These are phyloP conservation scores for Pseudogymnoascus verrucosus DNA, from an alignment of 2,329 filamentous ascomycete genomes.

Conservation along the genomic window DNA sequence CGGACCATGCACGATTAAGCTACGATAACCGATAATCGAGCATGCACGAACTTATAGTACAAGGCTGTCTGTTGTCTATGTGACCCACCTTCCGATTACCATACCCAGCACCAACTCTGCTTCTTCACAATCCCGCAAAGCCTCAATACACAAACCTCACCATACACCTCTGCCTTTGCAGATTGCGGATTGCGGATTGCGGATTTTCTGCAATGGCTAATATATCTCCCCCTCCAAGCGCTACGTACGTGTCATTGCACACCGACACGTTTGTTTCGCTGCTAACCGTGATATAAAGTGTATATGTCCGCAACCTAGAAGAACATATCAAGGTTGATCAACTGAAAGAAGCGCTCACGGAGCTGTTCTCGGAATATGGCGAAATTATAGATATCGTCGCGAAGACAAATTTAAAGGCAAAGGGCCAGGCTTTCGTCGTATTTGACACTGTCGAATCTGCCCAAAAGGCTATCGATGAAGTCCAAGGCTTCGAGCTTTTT, in stretches of 20 bases:
- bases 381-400: constrained; percentile 76
- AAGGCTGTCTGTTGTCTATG: neutral
- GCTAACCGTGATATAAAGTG: constrained; percentile 35
- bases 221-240: constrained; percentile 35
- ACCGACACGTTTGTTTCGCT: constrained; percentile 45
- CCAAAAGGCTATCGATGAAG: constrained; percentile 71
- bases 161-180: neutral
- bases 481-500: constrained; percentile 88
- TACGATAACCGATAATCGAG: neutral
- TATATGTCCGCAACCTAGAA: constrained; percentile 77
- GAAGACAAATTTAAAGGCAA: constrained; percentile 83
- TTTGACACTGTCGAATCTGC: constrained; percentile 79
- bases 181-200: neutral
- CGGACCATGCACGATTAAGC: neutral
- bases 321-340: constrained; percentile 79
- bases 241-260: constrained; percentile 71
- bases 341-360: constrained; percentile 63
- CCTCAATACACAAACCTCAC: neutral
- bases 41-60: neutral
- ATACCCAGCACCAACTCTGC: neutral
- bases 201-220: neutral
- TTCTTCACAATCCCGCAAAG: neutral
- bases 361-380: constrained; percentile 85
- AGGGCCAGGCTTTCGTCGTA: constrained; percentile 92
- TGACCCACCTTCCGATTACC: neutral